Base-by-base conservation (phyloP, 2,329 filamentous ascomycete species). In the Purpureocillium lavendulum region DNA sequence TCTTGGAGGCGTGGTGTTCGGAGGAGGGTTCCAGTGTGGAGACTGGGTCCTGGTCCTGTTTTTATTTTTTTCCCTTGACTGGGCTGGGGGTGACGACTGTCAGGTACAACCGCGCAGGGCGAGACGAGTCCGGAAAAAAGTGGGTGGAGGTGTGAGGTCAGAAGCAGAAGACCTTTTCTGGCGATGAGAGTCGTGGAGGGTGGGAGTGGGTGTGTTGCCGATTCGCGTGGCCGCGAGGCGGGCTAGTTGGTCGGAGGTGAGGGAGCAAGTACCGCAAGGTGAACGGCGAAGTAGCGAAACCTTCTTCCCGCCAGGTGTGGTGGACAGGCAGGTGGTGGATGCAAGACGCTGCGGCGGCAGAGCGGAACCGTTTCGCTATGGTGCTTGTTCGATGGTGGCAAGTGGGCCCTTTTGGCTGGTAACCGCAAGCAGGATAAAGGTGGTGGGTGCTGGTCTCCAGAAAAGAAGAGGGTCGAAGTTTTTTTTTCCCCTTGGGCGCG, bases 11-110 rank as follows among this genome's bases (percentile, higher is more conserved):
- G 60, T 45, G 44, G 44, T 47, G 62, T 59, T 65, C 60, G 61
- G 63, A 63, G 63, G 60, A 66, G 62, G 61, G 59, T 62, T 62
- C 36, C 53, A 57, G 58, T 61, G 65, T 67, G 65, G 65, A 63
- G 64, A 66, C 54, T 58, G 62, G 61, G 57, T 61, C 62, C 61
- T 51, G 57, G 57, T 58, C 54, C 58, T 64, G 64, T 63, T 63
- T 63, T 61, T 47, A 47, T 56, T 60, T 60, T 57, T 59, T 59
- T 43, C 38, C 42, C 40, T 40, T 28, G 29, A 24, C 16, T 31
- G 35, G 39, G 43, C 44, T 47, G 52, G 45, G 39, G 35, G 32
- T 32, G 32, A 21, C 35, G 38, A 40, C 38, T 43, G 46, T 44
- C 46, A 50, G 49, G 51, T 44, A 50, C 44, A 45, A 46, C 32